phyloP scores from a whole-genome alignment of 345 rosid species.

The Eutrema japonicum region DNA sequence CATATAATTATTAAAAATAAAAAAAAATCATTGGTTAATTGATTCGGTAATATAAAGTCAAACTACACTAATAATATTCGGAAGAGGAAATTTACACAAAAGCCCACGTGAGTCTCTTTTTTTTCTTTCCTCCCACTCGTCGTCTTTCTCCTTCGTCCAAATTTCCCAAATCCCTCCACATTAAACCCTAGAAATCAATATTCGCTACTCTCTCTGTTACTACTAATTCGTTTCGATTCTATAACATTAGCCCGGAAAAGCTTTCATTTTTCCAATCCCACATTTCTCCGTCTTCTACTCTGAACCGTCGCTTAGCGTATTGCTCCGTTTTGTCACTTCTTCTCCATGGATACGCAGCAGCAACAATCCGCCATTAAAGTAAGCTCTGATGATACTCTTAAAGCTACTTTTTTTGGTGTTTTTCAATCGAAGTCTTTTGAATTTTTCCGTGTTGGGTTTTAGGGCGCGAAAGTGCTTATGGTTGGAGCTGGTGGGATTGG shows the following conservation, averaged over 20 bases:
- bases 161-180: conserved; percentile 36
- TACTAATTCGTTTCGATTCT: conserved; percentile 18
- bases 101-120: conserved; percentile 20
- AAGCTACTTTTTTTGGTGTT: not conserved
- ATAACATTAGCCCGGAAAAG: not conserved
- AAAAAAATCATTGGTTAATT: conserved; percentile 13
- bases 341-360: conserved; percentile 57
- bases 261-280: not conserved
- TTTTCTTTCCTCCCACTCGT: not conserved
- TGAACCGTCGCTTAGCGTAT: conserved; percentile 26
- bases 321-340: conserved; percentile 11
- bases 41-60: conserved; percentile 30
- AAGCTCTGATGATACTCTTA: conserved; percentile 9
- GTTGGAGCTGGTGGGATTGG: conserved; percentile 99
- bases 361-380: conserved; percentile 67
- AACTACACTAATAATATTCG: conserved; percentile 16
- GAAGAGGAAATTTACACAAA: conserved; percentile 10
- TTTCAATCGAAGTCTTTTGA: conserved; percentile 21
- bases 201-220: conserved; percentile 20
- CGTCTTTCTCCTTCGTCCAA: conserved; percentile 30
- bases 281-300: conserved; percentile 23
- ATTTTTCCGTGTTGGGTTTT: conserved; percentile 24
- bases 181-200: conserved; percentile 41
- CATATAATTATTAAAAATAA: not conserved
- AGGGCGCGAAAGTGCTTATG: conserved; percentile 98